These are phyloP conservation scores for Pseudogymnoascus sp. DNA, from an alignment of 2,329 filamentous ascomycete genomes.

Conservation along the genomic window DNA sequence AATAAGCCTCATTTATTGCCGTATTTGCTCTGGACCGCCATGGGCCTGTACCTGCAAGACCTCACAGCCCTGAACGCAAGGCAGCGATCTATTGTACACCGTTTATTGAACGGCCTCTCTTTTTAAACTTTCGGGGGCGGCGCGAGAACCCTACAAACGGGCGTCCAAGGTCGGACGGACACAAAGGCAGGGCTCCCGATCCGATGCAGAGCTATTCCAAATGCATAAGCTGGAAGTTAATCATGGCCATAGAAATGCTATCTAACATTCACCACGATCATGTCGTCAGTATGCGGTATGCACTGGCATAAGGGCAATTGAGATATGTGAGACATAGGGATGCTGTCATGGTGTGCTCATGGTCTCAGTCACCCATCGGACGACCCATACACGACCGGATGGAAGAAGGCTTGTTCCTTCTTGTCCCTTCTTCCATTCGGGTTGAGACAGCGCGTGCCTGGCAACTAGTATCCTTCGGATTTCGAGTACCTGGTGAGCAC, in stretches of 20 bases:
- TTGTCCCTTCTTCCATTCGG: not conserved
- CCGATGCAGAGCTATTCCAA: not conserved
- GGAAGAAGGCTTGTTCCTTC: constrained; percentile 5
- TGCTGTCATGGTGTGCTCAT: constrained; percentile 11
- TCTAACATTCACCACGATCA: not conserved
- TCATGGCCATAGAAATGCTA: not conserved
- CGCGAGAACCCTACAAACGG: constrained; percentile 10
- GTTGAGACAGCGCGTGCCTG: not conserved
- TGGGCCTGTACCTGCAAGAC: not conserved
- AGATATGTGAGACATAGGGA: constrained; percentile 2
- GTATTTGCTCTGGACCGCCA: not conserved
- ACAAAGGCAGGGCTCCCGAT: constrained; percentile 8
- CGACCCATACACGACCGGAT: not conserved
- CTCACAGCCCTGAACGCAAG: constrained; percentile 3
- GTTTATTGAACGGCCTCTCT: not conserved
- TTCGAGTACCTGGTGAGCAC: not conserved
- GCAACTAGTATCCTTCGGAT: not conserved
- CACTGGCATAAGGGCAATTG: not conserved
- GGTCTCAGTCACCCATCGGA: not conserved
- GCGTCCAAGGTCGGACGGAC: not conserved
- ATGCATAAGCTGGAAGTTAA: constrained; percentile 1
- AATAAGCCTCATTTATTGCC: not conserved
- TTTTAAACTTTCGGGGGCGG: constrained; percentile 11
- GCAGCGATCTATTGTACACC: not conserved
- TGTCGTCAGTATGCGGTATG: constrained; percentile 7